Evolutionary conservation across 2,329 filamentous ascomycete genomes (phyloP).

Genomic region (Periglandula ipomoeae): DNA sequence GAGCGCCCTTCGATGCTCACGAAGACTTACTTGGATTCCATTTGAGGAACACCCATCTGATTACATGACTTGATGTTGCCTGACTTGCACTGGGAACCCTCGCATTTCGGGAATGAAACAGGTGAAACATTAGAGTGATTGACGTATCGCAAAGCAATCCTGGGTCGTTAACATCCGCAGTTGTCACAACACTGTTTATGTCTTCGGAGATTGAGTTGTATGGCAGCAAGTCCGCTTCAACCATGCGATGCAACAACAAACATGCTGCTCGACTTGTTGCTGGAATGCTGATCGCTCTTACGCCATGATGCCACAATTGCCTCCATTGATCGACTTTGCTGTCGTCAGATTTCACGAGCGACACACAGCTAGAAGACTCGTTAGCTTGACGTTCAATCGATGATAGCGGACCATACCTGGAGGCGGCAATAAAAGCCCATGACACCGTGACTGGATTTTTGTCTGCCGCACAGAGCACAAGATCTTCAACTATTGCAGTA

Average conservation of each 20-base stretch:
- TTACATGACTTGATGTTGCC: constrained; percentile 58
- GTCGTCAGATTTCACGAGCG: constrained; percentile 23
- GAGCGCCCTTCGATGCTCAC: neutral
- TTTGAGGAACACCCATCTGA: constrained; percentile 71
- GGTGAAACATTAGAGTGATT: constrained; percentile 58
- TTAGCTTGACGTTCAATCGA: constrained; percentile 12
- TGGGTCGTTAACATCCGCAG: constrained; percentile 75
- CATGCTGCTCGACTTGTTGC: constrained; percentile 69
- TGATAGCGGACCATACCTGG: constrained; percentile 48
- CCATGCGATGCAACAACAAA: constrained; percentile 58
- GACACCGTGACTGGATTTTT: constrained; percentile 59
- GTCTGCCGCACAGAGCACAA: constrained; percentile 54
- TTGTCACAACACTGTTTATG: constrained; percentile 62
- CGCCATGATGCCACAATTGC: constrained; percentile 66
- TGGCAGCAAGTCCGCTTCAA: constrained; percentile 56
- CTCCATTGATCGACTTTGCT: constrained; percentile 46
- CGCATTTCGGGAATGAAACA: constrained; percentile 57
- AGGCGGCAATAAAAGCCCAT: constrained; percentile 79
- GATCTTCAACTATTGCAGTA: constrained; percentile 43
- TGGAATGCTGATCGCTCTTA: constrained; percentile 60
- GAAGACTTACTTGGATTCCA: constrained; percentile 67
- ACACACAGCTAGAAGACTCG: constrained; percentile 21
- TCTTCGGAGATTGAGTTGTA: constrained; percentile 60
- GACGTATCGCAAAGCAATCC: constrained; percentile 71
- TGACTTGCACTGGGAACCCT: constrained; percentile 61